phyloP scores from a whole-genome alignment of 306 rosid genomes.

The Cucurbita pepo region DNA sequence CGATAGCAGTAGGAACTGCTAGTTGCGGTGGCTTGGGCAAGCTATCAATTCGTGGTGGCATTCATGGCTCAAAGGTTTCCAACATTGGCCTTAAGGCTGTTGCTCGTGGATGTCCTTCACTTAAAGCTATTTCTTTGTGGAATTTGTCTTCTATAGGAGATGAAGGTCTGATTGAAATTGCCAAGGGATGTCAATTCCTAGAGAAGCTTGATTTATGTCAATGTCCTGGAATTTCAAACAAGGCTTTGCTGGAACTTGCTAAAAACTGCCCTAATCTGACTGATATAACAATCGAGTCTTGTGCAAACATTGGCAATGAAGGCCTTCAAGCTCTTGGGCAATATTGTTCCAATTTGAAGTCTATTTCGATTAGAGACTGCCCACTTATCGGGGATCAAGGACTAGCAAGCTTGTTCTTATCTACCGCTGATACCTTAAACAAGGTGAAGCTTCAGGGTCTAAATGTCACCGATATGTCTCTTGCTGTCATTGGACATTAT shows the following conservation, averaged over 20 bases:
- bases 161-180: constrained; percentile 68
- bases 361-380: constrained; percentile 54
- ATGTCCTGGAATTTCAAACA: constrained; percentile 55
- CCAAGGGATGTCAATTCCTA: constrained; percentile 47
- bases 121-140: constrained; percentile 54
- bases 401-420: constrained; percentile 41
- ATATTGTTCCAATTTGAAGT: constrained; percentile 48
- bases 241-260: constrained; percentile 54
- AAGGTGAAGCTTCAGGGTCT: constrained; percentile 69
- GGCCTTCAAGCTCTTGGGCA: constrained; percentile 66
- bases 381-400: constrained; percentile 65
- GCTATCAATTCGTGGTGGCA: constrained; percentile 47
- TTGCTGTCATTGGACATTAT: constrained; percentile 84
- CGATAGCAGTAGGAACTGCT: constrained; percentile 73
- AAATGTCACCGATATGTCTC: constrained; percentile 58
- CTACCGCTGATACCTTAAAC: constrained; percentile 34
- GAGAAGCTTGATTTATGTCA: constrained; percentile 64
- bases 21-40: constrained; percentile 87
- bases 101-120: constrained; percentile 75
- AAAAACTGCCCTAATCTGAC: constrained; percentile 61
- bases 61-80: constrained; percentile 33
- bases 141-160: constrained; percentile 42
- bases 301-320: constrained; percentile 63
- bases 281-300: constrained; percentile 55
- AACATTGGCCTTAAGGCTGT: constrained; percentile 67